A percentile compares a stretch with the other conserved stretches of the same genome.
phyloP scores from a whole-genome alignment of 495 filamentous ascomycete species.

The Xylaria scruposa region DNA sequence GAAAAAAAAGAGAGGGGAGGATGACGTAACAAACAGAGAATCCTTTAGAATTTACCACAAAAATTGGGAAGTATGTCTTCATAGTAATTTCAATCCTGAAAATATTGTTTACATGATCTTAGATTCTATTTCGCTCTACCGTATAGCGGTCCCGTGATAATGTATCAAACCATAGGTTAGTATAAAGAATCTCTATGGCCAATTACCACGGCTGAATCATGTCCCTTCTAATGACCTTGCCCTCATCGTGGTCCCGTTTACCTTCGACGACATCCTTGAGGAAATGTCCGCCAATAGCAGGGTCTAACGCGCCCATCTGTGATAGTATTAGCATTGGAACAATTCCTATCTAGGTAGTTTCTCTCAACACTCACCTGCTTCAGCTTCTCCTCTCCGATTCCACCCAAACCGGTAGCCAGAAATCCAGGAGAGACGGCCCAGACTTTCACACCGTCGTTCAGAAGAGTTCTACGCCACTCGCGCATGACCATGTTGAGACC shows the following conservation, averaged over 20 bases:
- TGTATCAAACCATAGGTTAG: background rate
- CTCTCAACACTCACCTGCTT: conserved; percentile 37
- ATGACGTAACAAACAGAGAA: background rate
- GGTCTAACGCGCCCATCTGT: conserved; percentile 52
- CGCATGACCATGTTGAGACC: conserved; percentile 72
- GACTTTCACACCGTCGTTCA: conserved; percentile 66
- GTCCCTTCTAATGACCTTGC: conserved; percentile 47
- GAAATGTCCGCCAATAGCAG: conserved; percentile 51
- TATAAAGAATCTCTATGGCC: background rate
- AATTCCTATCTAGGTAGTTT: background rate
- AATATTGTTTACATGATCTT: background rate
- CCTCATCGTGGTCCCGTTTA: conserved; percentile 54
- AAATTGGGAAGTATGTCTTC: background rate
- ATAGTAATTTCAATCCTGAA: background rate
- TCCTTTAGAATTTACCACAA: background rate
- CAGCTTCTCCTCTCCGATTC: conserved; percentile 41
- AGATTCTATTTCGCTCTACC: background rate
- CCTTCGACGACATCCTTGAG: conserved; percentile 56
- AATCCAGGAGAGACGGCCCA: conserved; percentile 63
- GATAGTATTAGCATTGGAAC: background rate
- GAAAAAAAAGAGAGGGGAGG: background rate
- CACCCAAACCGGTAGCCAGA: conserved; percentile 60
- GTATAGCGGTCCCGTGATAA: background rate
- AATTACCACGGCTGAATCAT: conserved; percentile 52
- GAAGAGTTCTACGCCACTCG: conserved; percentile 59